These are phyloP conservation scores for Tricholoma flavovirens DNA, from an alignment of 768 basidiomycete genomes.

Conservation along the genomic window DNA sequence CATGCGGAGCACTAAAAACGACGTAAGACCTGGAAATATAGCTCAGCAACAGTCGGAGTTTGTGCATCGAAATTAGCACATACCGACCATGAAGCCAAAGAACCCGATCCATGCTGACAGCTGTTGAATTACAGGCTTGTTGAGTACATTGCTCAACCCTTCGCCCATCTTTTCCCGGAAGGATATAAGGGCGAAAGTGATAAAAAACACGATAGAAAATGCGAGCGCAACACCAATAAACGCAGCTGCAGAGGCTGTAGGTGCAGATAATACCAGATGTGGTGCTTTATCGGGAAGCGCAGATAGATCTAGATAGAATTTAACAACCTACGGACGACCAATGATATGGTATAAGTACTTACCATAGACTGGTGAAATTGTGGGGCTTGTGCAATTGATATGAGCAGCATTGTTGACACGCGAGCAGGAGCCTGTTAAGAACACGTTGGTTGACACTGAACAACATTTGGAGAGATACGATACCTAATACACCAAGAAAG, in stretches of 20 bases:
- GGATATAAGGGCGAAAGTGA: constrained; percentile 59
- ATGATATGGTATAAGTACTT: constrained; percentile 15
- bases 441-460: background rate
- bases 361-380: constrained; percentile 61
- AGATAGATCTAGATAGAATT: constrained; percentile 46
- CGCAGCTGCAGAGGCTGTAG: constrained; percentile 52
- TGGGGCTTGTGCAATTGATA: constrained; percentile 51
- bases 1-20: constrained; percentile 70
- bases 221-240: constrained; percentile 59
- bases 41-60: background rate
- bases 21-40: constrained; percentile 46
- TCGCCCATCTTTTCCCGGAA: constrained; percentile 60
- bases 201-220: constrained; percentile 56
- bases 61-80: constrained; percentile 8
- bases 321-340: too few relatives aligned
- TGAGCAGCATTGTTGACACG: constrained; percentile 40
- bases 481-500: constrained; percentile 63
- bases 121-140: constrained; percentile 53
- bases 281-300: constrained; percentile 55
- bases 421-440: constrained; percentile 60
- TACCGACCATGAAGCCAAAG: constrained; percentile 70
- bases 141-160: constrained; percentile 42
- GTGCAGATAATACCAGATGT: constrained; percentile 49
- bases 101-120: constrained; percentile 70
- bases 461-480: constrained; percentile 4